A percentile compares a stretch with the other conserved stretches of the same genome.
These are phyloP conservation scores for Colletotrichum camelliae DNA, from an alignment of 2,329 filamentous ascomycete genomes.

Conservation along the genomic window DNA sequence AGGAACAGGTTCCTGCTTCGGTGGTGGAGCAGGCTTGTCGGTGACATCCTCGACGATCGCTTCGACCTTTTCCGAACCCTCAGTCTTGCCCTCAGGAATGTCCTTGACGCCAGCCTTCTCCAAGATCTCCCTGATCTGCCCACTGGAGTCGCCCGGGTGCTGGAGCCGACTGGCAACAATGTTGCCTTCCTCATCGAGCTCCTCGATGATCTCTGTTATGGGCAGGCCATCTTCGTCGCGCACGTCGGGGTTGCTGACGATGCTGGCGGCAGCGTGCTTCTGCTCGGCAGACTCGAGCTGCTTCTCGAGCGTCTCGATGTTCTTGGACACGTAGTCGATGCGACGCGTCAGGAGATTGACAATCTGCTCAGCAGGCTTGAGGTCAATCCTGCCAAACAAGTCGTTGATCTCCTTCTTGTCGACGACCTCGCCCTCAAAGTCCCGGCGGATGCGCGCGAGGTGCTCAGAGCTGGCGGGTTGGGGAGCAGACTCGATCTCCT, in stretches of 20 bases:
- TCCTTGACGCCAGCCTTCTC: slow-evolving; percentile 76
- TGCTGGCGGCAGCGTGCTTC: slow-evolving; percentile 68
- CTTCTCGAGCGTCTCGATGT: slow-evolving; percentile 76
- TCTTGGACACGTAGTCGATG: slow-evolving; percentile 88
- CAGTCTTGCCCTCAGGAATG: slow-evolving; percentile 31
- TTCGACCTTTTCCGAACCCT: neutral
- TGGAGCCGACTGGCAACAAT: slow-evolving; percentile 72
- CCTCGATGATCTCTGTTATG: slow-evolving; percentile 89
- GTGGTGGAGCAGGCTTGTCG: neutral
- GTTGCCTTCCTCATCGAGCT: slow-evolving; percentile 90
- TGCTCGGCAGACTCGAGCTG: slow-evolving; percentile 73
- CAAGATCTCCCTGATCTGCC: slow-evolving; percentile 73
- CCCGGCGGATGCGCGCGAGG: slow-evolving; percentile 61
- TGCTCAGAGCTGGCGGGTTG: slow-evolving; percentile 54
- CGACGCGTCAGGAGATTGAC: slow-evolving; percentile 73
- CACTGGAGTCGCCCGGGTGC: slow-evolving; percentile 70
- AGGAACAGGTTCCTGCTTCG: neutral
- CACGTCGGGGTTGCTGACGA: slow-evolving; percentile 64
- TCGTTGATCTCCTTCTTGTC: slow-evolving; percentile 61
- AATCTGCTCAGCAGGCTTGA: slow-evolving; percentile 66
- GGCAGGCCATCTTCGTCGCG: slow-evolving; percentile 74
- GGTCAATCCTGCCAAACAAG: slow-evolving; percentile 47
- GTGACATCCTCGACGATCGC: slow-evolving; percentile 20
- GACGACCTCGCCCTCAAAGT: slow-evolving; percentile 68
- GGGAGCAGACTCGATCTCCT: slow-evolving; percentile 71